Base-by-base conservation (phyloP, 805 yeast genomes). In the Saccharomycopsis guyanensis region DNA sequence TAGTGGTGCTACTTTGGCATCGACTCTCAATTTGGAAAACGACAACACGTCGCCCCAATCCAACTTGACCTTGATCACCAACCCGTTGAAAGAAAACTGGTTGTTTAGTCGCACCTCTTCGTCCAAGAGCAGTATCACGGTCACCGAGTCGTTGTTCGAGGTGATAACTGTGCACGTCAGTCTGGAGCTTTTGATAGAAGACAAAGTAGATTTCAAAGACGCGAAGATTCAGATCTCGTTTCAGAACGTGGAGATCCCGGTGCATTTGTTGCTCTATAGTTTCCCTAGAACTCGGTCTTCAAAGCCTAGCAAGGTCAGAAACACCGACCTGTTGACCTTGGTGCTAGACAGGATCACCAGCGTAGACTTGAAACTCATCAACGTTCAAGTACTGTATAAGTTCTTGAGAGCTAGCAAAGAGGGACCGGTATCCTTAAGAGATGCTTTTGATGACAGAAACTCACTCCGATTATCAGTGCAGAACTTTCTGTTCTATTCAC, bases 281-380 rank as follows among this genome's bases (percentile, higher is more conserved):
- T 16, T 43, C 10, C 24, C 43, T 16, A 16, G 8, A 13, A 12
- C 19, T 8, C n/a, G n/a, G n/a, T 33, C 37, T 5, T 16, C 16
- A 5, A 4, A 12, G 33, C 38, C n/a, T 20, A 35, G 10, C 13
- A 29, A 40, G 19, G 15, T 34, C n/a, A 20, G 22, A 10, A 40
- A 35, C n/a, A 16, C 39, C 15, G 37, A 44, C 34, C 18, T 38
- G 6, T 38, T 44, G 10, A 25, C 29, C 6, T 7, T 10, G 10
- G 29, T 25, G 29, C 29, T 25, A 7, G 29, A 33, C 37, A 33
- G 10, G 20, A 10, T 18, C 18, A 20, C 24, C 7, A 15, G 36
- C 6, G 19, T 46, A 8, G 49, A 46, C 32, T 4, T 46, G 8
- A 46, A 46, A 20, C 15, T 46, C 7, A 36, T 23, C 27, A 46